A percentile compares a stretch with the other conserved stretches of the same genome.
Conservation (phyloP, 768 basidiomycete species). For the Imleria badia region DNA sequence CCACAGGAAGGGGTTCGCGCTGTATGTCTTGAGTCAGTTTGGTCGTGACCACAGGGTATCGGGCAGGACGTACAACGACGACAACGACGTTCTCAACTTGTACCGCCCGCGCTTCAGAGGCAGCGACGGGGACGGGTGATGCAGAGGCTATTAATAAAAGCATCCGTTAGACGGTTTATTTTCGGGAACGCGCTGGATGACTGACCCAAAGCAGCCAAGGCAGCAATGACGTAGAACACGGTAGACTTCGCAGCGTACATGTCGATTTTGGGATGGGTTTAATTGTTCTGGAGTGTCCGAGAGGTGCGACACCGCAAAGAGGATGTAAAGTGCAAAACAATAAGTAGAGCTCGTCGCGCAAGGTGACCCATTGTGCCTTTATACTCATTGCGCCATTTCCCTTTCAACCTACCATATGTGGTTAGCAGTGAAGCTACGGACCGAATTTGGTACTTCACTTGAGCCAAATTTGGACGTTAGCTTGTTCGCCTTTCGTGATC, state of each 20-base stretch:
- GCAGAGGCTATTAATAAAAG: conserved; percentile 25
- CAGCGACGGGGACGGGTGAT: conserved; percentile 27
- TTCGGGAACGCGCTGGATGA: not conserved
- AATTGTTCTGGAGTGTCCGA: conserved; percentile 27
- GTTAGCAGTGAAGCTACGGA: conserved; percentile 16
- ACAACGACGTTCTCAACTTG: conserved; percentile 1
- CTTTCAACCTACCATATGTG: conserved; percentile 30
- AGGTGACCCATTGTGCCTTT: conserved; percentile 19
- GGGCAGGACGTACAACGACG: conserved; percentile 13
- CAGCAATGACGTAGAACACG: conserved; percentile 30
- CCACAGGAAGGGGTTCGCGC: conserved; percentile 12
- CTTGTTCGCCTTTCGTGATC: conserved; percentile 21
- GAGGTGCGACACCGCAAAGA: not conserved
- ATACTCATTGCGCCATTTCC: conserved; percentile 16
- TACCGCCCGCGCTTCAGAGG: conserved; percentile 2
- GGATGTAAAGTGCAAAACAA: conserved; percentile 27
- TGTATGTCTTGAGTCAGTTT: conserved; percentile 1
- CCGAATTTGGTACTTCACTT: conserved; percentile 27
- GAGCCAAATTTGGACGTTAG: too few species aligned
- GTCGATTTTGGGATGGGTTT: conserved; percentile 22
- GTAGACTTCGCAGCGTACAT: conserved; percentile 30
- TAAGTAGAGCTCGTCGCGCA: conserved; percentile 29
- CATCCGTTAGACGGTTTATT: not conserved
- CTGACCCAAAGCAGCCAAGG: conserved; percentile 27
- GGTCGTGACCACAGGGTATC: not conserved